phyloP scores from a whole-genome alignment of 1,284 basidiomycete genomes.

The Ceratobasidium sp. region DNA sequence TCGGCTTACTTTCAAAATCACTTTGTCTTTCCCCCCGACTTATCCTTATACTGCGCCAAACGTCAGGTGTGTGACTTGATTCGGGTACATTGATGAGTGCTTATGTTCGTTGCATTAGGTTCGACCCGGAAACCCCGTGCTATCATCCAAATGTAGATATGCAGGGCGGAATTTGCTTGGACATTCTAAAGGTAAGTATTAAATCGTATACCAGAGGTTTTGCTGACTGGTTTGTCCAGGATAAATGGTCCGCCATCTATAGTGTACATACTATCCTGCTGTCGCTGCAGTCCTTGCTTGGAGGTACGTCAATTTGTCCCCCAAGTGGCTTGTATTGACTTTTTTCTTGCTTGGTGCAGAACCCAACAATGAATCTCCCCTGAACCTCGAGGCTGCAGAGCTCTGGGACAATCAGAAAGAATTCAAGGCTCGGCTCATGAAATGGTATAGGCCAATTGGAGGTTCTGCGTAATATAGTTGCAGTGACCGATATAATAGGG shows the following conservation, averaged over 20 bases:
- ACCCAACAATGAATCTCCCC: conserved; percentile 88
- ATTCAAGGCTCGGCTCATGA: conserved; percentile 79
- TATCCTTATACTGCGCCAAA: conserved; percentile 86
- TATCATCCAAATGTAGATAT: conserved; percentile 90
- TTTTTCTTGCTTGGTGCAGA: conserved; percentile 62
- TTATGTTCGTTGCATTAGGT: conserved; percentile 52
- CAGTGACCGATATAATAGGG: no score
- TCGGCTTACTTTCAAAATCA: conserved; percentile 81
- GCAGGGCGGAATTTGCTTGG: conserved; percentile 79
- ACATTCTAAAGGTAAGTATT: conserved; percentile 75
- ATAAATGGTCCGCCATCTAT: conserved; percentile 92
- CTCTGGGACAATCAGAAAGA: conserved; percentile 76
- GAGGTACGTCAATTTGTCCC: conserved; percentile 65
- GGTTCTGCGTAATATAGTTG: conserved; percentile 6
- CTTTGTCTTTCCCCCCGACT: conserved; percentile 82
- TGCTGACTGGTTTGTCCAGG: conserved; percentile 60
- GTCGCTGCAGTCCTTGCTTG: conserved; percentile 86
- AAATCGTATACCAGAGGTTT: background rate
- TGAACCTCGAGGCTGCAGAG: conserved; percentile 84
- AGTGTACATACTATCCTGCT: conserved; percentile 88
- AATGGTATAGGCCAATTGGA: conserved; percentile 70
- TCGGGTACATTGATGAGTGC: no score
- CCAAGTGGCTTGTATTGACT: background rate
- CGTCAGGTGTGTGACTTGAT: conserved; percentile 64
- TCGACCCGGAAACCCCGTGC: conserved; percentile 75